Percentiles rank a stretch among this genome's conserved stretches.
Evolutionary conservation across 768 basidiomycete genomes (phyloP).

Genomic region (Lactarius hatsudake): DNA sequence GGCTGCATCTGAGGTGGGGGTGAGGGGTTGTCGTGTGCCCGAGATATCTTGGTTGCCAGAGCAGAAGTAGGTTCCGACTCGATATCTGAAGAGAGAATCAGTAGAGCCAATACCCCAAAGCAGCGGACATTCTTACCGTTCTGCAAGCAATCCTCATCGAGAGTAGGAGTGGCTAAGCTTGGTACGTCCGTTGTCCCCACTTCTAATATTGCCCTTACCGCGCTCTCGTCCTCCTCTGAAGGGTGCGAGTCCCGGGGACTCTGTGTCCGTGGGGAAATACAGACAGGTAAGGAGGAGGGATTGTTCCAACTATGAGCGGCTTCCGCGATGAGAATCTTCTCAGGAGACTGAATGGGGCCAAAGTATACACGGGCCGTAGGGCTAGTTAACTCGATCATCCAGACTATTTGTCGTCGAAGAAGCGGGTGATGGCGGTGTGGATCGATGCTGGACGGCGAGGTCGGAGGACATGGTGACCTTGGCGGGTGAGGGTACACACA

Average conservation of each 20-base stretch:
- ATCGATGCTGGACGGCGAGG: slow-evolving; percentile 9
- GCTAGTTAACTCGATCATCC: slow-evolving; percentile 21
- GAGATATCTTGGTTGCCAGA: slow-evolving; percentile 61
- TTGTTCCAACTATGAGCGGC: slow-evolving; percentile 17
- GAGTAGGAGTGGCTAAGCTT: not conserved
- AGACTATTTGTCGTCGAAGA: slow-evolving; percentile 16
- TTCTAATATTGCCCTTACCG: not conserved
- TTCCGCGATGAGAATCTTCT: slow-evolving; percentile 27
- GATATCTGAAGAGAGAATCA: slow-evolving; percentile 11
- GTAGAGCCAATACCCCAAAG: not conserved
- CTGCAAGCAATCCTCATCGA: slow-evolving; percentile 15
- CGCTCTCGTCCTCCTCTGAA: slow-evolving; percentile 6
- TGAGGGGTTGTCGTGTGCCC: slow-evolving; percentile 75
- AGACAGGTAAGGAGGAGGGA: slow-evolving; percentile 15
- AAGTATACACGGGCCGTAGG: slow-evolving; percentile 29
- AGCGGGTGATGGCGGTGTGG: slow-evolving; percentile 17
- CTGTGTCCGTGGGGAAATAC: slow-evolving; percentile 17
- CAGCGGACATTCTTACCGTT: slow-evolving; percentile 19
- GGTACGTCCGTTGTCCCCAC: not conserved
- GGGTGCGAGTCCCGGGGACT: not conserved
- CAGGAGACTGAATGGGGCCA: slow-evolving; percentile 30
- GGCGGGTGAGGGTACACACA: slow-evolving; percentile 5
- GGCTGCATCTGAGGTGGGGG: slow-evolving; percentile 47
- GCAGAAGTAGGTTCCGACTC: slow-evolving; percentile 61
- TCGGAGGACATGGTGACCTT: slow-evolving; percentile 20